Base-by-base conservation (phyloP, 306 rosid species). In the Vigna unguiculata region DNA sequence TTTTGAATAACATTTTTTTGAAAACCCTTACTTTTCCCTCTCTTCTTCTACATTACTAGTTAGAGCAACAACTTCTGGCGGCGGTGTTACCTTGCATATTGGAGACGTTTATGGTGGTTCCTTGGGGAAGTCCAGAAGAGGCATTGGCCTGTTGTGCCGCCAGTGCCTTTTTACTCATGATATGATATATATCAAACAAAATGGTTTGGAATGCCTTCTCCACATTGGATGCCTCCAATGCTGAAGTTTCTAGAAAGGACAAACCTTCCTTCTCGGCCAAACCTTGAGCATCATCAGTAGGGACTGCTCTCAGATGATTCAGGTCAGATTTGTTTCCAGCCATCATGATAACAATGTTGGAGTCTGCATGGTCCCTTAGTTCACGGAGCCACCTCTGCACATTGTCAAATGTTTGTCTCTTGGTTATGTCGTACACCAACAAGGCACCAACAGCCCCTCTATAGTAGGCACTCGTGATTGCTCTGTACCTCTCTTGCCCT, bases 381-480 rank as follows among this genome's bases (percentile, higher is more conserved):
- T 90, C 96, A 1, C 91, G 91, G 4, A 90, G 93, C 96, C 96
- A 90, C 81, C 96, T 83, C 12, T 48, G 88, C 34, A 88, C 91
- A 76, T 86, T 90, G 40, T 90, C 96, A 52, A 90, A 90, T 66
- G 96, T 90, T 83, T 85, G 93, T 72, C 94, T 80, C 75, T 91
- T 91, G 70, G 97, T 91, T 54, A 91, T 88, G 89, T 91, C 97
- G 61, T 87, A 91, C 1, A 91, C 92, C 73, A 91, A 66, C 6
- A 91, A 80, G 45, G 94, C 92, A 10, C 97, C 97, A 25, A 91
- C 94, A 36, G 94, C 97, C 41, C 97, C 97, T 88, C 97, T 89
- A 41, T 89, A 91, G 78, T 91, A 91, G 17, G 97, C 97, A 74
- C 94, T 91, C 0, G 97, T 91, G 66, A 91, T 91, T 0, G 97